A percentile compares a stretch with the other conserved stretches of the same genome.
phyloP scores from a whole-genome alignment of 129 eudicot genomes.

The Saposhnikovia divaricata region DNA sequence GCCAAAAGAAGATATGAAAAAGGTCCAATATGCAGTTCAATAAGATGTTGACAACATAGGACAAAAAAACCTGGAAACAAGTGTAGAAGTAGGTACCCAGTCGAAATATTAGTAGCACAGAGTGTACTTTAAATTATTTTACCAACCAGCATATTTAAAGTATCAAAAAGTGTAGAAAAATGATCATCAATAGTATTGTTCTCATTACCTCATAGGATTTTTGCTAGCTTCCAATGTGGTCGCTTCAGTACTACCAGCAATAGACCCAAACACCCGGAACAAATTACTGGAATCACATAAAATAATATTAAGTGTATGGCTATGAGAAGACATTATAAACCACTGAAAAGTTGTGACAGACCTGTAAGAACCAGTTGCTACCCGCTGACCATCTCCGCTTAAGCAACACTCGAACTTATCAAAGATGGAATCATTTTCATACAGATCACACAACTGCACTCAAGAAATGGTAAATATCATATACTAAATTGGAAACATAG shows the following conservation, averaged over 20 bases:
- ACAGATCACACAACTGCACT: slow-evolving; percentile 84
- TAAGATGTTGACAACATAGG: neutral
- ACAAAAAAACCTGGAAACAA: neutral
- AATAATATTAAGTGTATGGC: slow-evolving; percentile 1
- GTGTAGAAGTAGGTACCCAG: too few species aligned
- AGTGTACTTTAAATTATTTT: neutral
- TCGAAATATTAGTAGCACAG: neutral
- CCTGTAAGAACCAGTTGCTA: slow-evolving; percentile 98
- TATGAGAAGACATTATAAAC: neutral
- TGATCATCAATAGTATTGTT: neutral
- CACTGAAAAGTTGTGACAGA: neutral
- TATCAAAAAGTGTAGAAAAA: neutral
- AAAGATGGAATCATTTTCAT: slow-evolving; percentile 95
- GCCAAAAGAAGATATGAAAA: neutral
- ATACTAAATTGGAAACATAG: slow-evolving; percentile 9
- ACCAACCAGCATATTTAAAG: neutral
- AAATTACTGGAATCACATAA: slow-evolving; percentile 39
- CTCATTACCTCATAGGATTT: slow-evolving; percentile 72
- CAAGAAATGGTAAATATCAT: slow-evolving; percentile 9
- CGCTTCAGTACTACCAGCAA: slow-evolving; percentile 74
- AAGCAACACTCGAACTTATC: slow-evolving; percentile 97
- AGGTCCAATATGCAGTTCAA: neutral
- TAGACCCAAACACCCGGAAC: slow-evolving; percentile 8
- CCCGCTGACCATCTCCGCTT: slow-evolving; percentile 94
- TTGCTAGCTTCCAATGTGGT: slow-evolving; percentile 55